These are phyloP conservation scores for Capsella bursapastoris DNA, from an alignment of 345 rosid species.

Conservation along the genomic window DNA sequence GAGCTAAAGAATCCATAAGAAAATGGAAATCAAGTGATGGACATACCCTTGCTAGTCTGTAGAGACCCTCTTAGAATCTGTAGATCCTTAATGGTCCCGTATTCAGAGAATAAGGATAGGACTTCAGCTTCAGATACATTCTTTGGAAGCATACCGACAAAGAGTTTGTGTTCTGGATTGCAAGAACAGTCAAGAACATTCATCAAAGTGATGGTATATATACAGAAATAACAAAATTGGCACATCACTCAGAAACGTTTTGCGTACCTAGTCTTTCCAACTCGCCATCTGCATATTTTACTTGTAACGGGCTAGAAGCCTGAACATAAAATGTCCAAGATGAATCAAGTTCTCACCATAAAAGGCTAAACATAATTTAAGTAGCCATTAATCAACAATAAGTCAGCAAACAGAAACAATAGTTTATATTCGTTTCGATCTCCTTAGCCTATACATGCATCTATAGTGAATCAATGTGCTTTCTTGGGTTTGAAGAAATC, in stretches of 20 bases:
- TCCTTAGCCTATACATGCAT: not conserved
- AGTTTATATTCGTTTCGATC: not conserved
- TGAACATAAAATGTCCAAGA: constrained; percentile 47
- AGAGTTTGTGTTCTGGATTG: constrained; percentile 91
- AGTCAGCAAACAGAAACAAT: not conserved
- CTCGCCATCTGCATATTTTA: constrained; percentile 99
- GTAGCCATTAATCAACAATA: not conserved
- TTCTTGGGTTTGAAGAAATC: constrained; percentile 38
- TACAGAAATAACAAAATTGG: not conserved
- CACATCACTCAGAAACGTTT: constrained; percentile 9
- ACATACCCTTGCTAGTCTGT: constrained; percentile 88
- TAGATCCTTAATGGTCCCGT: constrained; percentile 83
- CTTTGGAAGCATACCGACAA: constrained; percentile 99
- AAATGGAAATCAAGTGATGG: not conserved
- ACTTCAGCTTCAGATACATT: constrained; percentile 87
- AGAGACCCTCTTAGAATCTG: constrained; percentile 92
- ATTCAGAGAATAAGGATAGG: constrained; percentile 65
- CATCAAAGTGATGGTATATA: not conserved
- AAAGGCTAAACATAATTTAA: not conserved
- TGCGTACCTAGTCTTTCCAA: constrained; percentile 88
- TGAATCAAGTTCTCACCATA: constrained; percentile 11
- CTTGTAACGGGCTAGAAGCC: constrained; percentile 99
- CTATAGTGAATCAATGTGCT: constrained; percentile 6
- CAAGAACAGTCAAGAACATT: constrained; percentile 28
- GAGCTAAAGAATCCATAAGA: not conserved